Base-by-base conservation (phyloP, 768 basidiomycete genomes). In the Pulveroboletus ravenelii region DNA sequence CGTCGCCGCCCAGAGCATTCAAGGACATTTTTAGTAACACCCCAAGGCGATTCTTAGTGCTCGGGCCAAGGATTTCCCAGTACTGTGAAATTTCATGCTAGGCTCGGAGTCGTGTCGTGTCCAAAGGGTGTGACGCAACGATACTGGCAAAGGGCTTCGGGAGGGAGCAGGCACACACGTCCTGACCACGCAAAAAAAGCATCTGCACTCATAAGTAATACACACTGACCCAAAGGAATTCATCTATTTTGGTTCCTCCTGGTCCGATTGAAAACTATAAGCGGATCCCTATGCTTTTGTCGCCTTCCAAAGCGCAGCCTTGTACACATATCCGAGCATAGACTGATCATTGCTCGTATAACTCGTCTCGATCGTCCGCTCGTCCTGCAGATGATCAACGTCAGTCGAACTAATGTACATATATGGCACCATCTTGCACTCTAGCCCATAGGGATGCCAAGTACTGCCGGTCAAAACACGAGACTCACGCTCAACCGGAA, bases 301-400 rank as follows among this genome's bases (percentile, higher is more conserved):
- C 10, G 88, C 90, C 1, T 80, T 87, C 87, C 88, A 95, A 23
- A 93, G 93, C 6, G 81, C 81, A 1, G 90, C 75, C 41, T 87
- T 81, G 65, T 97, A 97, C 15, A 85, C 76, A 60, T 95, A 93
- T 35, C 81, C 78, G 13, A 98, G 75, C 87, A 96, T 87, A 9
- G 82, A 84, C 55, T 82, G 76, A 3, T 78, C 72, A 58, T 93
- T 90, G 57, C 81, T 88, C 15, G 91, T 92, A 63, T 96, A 98
- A 5, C 88, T 91, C 15, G 91, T 87, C 54, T 84, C 78, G 45
- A 95, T 81, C 20, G 77, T 81, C 48, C 75, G 74, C 70, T 96
- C 92, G 54, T 93, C 82, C 92, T 96, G 56, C 79, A 86, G 91
- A 57, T 7, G n/a, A 41, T 20, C 8, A 17, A 32, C 10, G 31